Evolutionary conservation across 495 filamentous ascomycete species (phyloP).

Genomic region (Hypoxylon subgilvum): DNA sequence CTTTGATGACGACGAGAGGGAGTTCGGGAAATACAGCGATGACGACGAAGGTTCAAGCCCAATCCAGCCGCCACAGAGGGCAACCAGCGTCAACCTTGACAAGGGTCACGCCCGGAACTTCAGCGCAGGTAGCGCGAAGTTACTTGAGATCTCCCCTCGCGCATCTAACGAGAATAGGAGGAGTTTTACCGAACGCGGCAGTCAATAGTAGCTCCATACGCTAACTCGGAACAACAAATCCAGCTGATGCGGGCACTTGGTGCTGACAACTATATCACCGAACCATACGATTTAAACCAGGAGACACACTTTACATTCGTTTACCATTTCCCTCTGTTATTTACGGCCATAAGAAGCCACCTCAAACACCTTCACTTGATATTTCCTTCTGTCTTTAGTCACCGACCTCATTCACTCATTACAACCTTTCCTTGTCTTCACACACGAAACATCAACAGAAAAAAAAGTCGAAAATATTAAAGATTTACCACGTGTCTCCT

Average conservation of each 20-base stretch:
- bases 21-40: slow-evolving; percentile 34
- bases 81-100: slow-evolving; percentile 68
- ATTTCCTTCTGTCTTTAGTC: slow-evolving; percentile 33
- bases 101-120: slow-evolving; percentile 70
- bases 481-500: slow-evolving; percentile 21
- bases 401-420: slow-evolving; percentile 46
- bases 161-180: slow-evolving; percentile 50
- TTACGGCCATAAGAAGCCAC: not conserved
- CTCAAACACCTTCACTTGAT: slow-evolving; percentile 32
- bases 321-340: slow-evolving; percentile 22
- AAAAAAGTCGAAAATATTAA: slow-evolving; percentile 32
- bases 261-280: slow-evolving; percentile 1
- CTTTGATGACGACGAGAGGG: slow-evolving; percentile 41
- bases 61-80: slow-evolving; percentile 57
- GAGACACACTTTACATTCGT: slow-evolving; percentile 29
- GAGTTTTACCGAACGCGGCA: slow-evolving; percentile 25
- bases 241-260: slow-evolving; percentile 17
- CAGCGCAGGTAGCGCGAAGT: slow-evolving; percentile 74
- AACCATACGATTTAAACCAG: slow-evolving; percentile 19
- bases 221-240: slow-evolving; percentile 12
- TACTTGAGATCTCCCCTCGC: slow-evolving; percentile 67
- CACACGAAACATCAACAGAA: slow-evolving; percentile 16
- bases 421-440: slow-evolving; percentile 35
- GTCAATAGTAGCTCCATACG: slow-evolving; percentile 24
- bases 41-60: slow-evolving; percentile 53